Percentiles rank a stretch among this genome's conserved stretches.
phyloP scores from a whole-genome alignment of 352 stramenopile species.

The Pythium dissimile region DNA sequence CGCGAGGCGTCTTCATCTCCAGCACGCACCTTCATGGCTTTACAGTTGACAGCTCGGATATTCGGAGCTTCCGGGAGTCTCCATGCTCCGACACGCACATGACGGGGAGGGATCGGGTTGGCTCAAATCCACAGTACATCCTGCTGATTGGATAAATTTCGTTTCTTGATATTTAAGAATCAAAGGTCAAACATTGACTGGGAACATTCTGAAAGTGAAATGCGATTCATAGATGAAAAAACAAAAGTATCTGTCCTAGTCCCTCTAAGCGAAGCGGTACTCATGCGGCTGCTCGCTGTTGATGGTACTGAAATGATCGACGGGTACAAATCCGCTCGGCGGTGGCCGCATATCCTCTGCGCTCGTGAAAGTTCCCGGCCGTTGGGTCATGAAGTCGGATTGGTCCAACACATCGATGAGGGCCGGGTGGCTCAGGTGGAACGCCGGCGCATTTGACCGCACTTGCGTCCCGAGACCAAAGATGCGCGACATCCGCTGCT shows the following conservation, averaged over 20 bases:
- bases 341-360: conserved; percentile 12
- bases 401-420: conserved; percentile 82
- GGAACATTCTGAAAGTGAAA: background rate
- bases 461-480: conserved; percentile 71
- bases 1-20: background rate
- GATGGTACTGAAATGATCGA: conserved; percentile 14
- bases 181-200: too few species aligned
- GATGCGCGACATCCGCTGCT: conserved; percentile 89
- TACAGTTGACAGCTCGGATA: too few species aligned
- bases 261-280: conserved; percentile 25
- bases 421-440: conserved; percentile 70
- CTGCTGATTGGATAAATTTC: conserved; percentile 4
- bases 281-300: conserved; percentile 24
- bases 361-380: conserved; percentile 48
- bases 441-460: conserved; percentile 59
- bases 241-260: too few species aligned
- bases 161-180: background rate
- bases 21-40: conserved; percentile 59
- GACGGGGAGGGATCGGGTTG: conserved; percentile 61
- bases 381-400: conserved; percentile 62
- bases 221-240: background rate
- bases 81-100: too few species aligned
- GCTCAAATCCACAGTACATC: conserved; percentile 25
- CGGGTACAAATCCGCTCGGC: conserved; percentile 18
- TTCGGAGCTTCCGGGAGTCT: too few species aligned